Percentiles rank a stretch among this genome's conserved stretches.
Evolutionary conservation across 257 asterid species (phyloP).

Genomic region (Dorcoceras hygrometricum): DNA sequence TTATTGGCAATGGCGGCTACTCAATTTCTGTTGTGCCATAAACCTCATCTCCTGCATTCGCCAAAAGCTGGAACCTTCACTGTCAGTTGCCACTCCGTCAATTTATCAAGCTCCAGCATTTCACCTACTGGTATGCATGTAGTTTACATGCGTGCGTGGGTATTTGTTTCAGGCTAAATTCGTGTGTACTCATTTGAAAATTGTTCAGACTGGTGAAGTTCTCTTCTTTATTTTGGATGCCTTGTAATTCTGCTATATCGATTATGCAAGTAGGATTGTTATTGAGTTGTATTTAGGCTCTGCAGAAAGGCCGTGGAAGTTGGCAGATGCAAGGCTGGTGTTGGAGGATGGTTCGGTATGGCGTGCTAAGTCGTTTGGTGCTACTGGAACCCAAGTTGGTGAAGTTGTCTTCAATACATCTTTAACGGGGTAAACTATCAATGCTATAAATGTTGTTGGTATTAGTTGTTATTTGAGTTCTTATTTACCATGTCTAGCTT

Average conservation of each 20-base stretch:
- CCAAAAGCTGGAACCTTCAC: conserved; percentile 22
- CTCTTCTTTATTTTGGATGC: not conserved
- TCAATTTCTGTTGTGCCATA: conserved; percentile 26
- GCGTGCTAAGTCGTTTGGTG: conserved; percentile 95
- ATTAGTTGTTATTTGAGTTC: not conserved
- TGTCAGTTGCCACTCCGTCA: conserved; percentile 34
- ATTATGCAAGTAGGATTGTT: not conserved
- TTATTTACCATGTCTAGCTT: too few species aligned
- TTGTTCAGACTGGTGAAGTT: not conserved
- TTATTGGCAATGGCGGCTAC: conserved; percentile 30
- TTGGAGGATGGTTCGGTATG: conserved; percentile 93
- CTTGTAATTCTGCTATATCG: not conserved
- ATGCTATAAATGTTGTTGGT: not conserved
- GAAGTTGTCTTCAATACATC: conserved; percentile 98
- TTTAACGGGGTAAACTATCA: conserved; percentile 67
- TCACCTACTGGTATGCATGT: conserved; percentile 24
- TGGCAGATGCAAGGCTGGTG: conserved; percentile 90
- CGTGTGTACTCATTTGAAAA: not conserved
- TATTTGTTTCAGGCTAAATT: not conserved
- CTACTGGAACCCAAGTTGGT: conserved; percentile 95
- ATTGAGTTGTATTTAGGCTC: conserved; percentile 29
- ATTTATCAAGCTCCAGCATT: conserved; percentile 27
- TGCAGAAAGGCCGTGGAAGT: conserved; percentile 83
- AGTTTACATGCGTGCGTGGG: not conserved
- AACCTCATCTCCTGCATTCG: conserved; percentile 6